Evolutionary conservation across 768 basidiomycete species (phyloP).

Genomic region (Postia placenta): DNA sequence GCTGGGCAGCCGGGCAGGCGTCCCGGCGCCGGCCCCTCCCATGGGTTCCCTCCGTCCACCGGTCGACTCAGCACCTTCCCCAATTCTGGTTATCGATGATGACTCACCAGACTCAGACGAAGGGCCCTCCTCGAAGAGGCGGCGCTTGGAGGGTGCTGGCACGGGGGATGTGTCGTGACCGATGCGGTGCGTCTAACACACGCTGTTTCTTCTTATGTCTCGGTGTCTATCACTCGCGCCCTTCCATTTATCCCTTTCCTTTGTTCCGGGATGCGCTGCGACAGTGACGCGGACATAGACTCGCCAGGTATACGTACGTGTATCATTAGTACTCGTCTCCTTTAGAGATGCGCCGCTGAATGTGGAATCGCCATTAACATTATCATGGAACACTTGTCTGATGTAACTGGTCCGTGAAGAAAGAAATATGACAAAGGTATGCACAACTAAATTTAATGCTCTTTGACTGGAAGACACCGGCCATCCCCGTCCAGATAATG

Average conservation of each 20-base stretch:
- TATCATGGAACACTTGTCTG: too few relatives aligned
- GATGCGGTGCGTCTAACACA: slow-evolving; percentile 2
- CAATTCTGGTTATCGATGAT: slow-evolving; percentile 55
- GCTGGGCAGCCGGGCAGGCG: too few relatives aligned
- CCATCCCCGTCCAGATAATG: too few relatives aligned
- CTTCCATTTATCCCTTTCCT: background rate
- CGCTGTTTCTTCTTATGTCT: background rate
- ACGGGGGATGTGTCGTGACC: slow-evolving; percentile 4
- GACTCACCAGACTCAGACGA: slow-evolving; percentile 31
- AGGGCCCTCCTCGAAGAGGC: slow-evolving; percentile 50
- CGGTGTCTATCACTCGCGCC: too few relatives aligned
- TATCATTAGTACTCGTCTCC: background rate
- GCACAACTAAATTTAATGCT: too few relatives aligned
- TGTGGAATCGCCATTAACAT: background rate
- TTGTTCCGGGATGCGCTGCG: background rate
- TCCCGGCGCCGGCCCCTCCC: too few relatives aligned
- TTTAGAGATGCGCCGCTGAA: background rate
- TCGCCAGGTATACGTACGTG: background rate
- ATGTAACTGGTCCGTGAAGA: too few relatives aligned
- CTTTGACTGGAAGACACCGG: too few relatives aligned
- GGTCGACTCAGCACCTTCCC: slow-evolving; percentile 35
- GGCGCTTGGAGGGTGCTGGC: slow-evolving; percentile 27
- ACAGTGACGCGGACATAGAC: background rate
- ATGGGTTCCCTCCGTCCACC: slow-evolving; percentile 14
- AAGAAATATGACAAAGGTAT: too few relatives aligned